These are phyloP conservation scores for Malassezia equina DNA, from an alignment of 1,284 basidiomycete genomes.

Conservation along the genomic window DNA sequence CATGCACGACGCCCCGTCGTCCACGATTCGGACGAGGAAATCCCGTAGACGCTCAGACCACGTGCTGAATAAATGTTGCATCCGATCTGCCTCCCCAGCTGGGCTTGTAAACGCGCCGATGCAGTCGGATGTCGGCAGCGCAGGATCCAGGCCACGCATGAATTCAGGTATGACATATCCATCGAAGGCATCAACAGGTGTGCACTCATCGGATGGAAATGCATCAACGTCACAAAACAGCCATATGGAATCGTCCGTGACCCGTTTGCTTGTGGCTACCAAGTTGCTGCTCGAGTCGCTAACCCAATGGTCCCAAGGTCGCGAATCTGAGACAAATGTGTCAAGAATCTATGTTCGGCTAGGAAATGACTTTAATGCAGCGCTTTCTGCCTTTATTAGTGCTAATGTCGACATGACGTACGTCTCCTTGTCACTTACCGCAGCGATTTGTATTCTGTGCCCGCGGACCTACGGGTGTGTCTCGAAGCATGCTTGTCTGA, in stretches of 20 bases:
- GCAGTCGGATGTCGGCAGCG: not conserved
- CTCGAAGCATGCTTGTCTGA: slow-evolving; percentile 84
- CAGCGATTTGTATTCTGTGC: slow-evolving; percentile 78
- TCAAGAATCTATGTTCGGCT: slow-evolving; percentile 93
- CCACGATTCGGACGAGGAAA: not conserved
- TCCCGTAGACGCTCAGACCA: not conserved
- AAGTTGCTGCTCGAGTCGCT: slow-evolving; percentile 85
- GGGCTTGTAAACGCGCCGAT: not conserved
- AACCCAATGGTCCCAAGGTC: slow-evolving; percentile 57
- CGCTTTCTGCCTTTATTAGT: slow-evolving; percentile 73
- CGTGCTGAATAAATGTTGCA: not conserved
- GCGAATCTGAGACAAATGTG: slow-evolving; percentile 69
- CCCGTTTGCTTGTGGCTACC: slow-evolving; percentile 82
- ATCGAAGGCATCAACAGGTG: not conserved
- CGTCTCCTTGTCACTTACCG: slow-evolving; percentile 48
- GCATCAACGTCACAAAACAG: slow-evolving; percentile 1
- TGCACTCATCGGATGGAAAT: not conserved
- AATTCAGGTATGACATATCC: not conserved
- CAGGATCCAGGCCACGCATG: not conserved
- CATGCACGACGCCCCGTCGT: not conserved
- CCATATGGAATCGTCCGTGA: slow-evolving; percentile 77
- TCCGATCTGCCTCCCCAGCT: not conserved
- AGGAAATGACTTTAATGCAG: slow-evolving; percentile 93
- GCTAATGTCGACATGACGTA: slow-evolving; percentile 86
- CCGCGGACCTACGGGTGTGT: slow-evolving; percentile 74